Evolutionary conservation across 2,329 filamentous ascomycete species (phyloP).

Genomic region (Coniochaeta hoffmannii): DNA sequence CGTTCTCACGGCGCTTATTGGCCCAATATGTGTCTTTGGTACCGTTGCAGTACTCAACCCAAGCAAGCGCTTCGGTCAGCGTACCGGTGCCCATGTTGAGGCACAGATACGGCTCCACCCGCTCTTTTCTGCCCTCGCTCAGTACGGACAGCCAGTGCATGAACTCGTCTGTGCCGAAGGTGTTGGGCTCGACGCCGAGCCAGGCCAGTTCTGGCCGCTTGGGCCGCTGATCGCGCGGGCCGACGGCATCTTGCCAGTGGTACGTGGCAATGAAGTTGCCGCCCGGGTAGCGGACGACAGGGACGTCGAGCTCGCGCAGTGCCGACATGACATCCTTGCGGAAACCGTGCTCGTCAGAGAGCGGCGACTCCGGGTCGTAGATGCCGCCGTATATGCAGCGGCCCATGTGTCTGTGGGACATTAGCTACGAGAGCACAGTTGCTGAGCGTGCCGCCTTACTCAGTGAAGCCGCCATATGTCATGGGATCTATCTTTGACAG

Average conservation of each 20-base stretch:
- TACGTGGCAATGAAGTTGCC: constrained; percentile 83
- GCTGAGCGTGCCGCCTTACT: constrained; percentile 43
- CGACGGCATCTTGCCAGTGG: constrained; percentile 77
- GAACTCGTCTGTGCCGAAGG: constrained; percentile 83
- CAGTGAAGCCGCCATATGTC: constrained; percentile 78
- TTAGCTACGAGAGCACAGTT: neutral
- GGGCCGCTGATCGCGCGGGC: constrained; percentile 63
- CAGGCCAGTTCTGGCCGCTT: constrained; percentile 66
- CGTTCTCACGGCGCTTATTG: constrained; percentile 69
- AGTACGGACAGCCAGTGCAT: constrained; percentile 71
- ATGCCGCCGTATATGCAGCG: constrained; percentile 83
- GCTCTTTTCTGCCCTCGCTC: constrained; percentile 50
- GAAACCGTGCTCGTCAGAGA: constrained; percentile 70
- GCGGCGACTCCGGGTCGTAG: constrained; percentile 66
- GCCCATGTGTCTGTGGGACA: constrained; percentile 64
- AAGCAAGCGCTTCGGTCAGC: constrained; percentile 52
- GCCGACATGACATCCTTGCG: constrained; percentile 71
- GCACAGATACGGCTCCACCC: constrained; percentile 68
- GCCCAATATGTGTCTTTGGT: constrained; percentile 73
- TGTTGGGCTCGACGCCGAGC: constrained; percentile 68
- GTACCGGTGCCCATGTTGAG: constrained; percentile 76
- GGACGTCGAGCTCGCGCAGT: constrained; percentile 65
- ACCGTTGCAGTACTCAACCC: constrained; percentile 84
- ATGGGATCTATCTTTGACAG: constrained; percentile 71
- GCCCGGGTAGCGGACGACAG: constrained; percentile 73